Base-by-base conservation (phyloP, 75 land plant genomes). In the Pseudotsuga menziesii region DNA sequence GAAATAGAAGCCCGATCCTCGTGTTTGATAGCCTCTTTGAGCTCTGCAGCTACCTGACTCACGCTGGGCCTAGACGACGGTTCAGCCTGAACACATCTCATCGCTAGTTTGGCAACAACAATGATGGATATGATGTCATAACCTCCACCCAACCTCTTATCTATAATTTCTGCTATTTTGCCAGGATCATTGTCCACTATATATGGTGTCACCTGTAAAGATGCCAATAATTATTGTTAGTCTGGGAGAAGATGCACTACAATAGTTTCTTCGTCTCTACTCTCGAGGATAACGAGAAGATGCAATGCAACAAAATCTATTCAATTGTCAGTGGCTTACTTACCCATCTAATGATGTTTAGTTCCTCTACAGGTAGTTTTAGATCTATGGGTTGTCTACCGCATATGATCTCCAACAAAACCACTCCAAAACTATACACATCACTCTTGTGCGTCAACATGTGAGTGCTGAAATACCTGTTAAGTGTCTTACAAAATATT, bases 391-490 rank as follows among this genome's bases (percentile, higher is more conserved):
- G 44, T 29, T 20, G 39, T 20, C 70, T 66, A 39, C 44, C 70
- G n/a, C 22, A 66, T 16, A 66, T 35, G 22, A 66, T 66, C 44
- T 36, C 70, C 4, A 78, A 7, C 25, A 78, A 15, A 39, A 78
- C 76, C 39, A 78, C 79, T 36, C 79, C 79, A 72, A 78, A 78
- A 26, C 79, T 71, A 60, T 78, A 78, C 52, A 72, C 79, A 54
- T 78, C 79, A 13, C 64, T 72, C 76, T 78, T 78, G 4, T 78
- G 39, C 3, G 79, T 72, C 44, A 78, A 14, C 36, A 25, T 74
- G 2, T 78, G 59, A 20, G 79, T 67, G 79, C 75, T 27, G 27
- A 56, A 76, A 76, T 76, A 69, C 44, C 70, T 66, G 70, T 9
- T 1, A 44, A 44, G 48, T 44, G 48, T 8, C 48, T 44, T 8